phyloP scores from a whole-genome alignment of 345 rosid genomes.

The Gossypium sturtianum region DNA sequence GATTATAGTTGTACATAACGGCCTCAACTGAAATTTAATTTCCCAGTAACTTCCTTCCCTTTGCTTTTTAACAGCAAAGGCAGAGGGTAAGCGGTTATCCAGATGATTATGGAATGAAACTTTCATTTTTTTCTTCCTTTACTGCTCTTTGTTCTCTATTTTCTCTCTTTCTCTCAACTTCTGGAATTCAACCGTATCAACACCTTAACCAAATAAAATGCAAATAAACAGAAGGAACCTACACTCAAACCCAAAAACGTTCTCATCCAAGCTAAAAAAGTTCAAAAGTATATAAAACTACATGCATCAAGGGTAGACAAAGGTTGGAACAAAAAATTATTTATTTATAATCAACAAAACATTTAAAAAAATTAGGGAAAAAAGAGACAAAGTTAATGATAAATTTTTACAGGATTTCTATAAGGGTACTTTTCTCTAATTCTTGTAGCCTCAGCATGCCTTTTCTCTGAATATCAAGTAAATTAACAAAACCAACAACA shows the following conservation, averaged over 20 bases:
- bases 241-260: not conserved
- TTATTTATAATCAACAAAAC: not conserved
- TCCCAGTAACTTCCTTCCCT: no score
- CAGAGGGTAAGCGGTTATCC: no score
- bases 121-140: no score
- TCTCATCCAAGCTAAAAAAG: not conserved
- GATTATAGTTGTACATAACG: no score
- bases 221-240: not conserved
- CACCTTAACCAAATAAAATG: no score
- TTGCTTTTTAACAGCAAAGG: no score
- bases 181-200: no score
- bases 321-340: not conserved
- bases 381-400: not conserved
- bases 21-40: no score
- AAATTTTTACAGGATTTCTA: slow-evolving; percentile 50
- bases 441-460: slow-evolving; percentile 66
- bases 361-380: not conserved
- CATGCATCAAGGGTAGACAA: not conserved
- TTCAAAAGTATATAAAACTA: not conserved
- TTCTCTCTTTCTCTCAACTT: no score
- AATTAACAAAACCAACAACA: not conserved
- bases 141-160: no score
- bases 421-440: slow-evolving; percentile 68
- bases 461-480: slow-evolving; percentile 40
- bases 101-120: no score